Conservation (phyloP, 1,284 basidiomycete species). For the Trametes polyzona region DNA sequence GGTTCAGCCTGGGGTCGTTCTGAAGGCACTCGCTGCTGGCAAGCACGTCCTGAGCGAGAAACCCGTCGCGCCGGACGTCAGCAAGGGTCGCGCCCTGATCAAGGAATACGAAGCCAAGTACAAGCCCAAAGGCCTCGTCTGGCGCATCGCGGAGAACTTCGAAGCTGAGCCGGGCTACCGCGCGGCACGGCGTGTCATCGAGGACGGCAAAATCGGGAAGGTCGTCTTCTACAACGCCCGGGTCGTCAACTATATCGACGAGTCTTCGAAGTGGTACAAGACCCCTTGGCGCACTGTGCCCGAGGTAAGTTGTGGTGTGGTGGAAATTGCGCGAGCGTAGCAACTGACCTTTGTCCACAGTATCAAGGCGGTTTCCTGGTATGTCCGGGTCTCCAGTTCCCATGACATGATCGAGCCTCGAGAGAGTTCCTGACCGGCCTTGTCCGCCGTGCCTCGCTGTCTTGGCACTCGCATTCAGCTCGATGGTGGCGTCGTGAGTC, state of each 20-base stretch:
- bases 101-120: constrained; percentile 65
- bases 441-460: constrained; percentile 14
- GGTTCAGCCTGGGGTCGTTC: constrained; percentile 68
- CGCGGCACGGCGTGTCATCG: constrained; percentile 57
- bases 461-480: constrained; percentile 43
- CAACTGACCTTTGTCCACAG: constrained; percentile 37
- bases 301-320: constrained; percentile 49
- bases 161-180: constrained; percentile 70
- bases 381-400: constrained; percentile 36
- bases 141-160: constrained; percentile 87
- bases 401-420: not conserved
- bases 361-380: constrained; percentile 85
- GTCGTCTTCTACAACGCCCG: constrained; percentile 65
- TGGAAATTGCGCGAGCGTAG: not conserved
- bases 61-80: constrained; percentile 77
- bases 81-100: constrained; percentile 65
- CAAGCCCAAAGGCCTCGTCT: constrained; percentile 72
- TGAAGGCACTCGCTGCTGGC: constrained; percentile 66
- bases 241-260: constrained; percentile 58
- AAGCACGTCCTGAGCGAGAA: constrained; percentile 90
- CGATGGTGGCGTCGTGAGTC: constrained; percentile 72
- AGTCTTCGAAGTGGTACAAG: constrained; percentile 75
- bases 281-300: constrained; percentile 83
- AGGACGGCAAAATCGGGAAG: constrained; percentile 63
- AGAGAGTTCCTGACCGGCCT: constrained; percentile 16